Conservation (phyloP, 2,329 filamentous ascomycete species). For the Hypocrella siamensis region DNA sequence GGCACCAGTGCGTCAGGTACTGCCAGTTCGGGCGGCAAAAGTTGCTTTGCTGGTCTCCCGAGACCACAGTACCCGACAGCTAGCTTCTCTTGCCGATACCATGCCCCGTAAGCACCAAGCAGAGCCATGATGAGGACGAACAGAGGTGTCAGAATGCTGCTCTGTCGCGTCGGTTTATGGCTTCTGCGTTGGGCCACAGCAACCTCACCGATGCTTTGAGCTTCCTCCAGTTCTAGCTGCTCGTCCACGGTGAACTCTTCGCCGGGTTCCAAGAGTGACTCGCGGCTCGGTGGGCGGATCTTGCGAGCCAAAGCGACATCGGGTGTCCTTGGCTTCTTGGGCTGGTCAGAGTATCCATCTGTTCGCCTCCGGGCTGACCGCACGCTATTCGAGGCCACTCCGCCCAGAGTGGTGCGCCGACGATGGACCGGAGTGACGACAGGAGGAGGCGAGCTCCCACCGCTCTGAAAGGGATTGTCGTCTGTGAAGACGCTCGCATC, state of each 20-base stretch:
- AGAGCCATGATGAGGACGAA: constrained; percentile 57
- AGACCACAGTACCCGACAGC: constrained; percentile 89
- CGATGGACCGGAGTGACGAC: constrained; percentile 32
- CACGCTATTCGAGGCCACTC: constrained; percentile 24
- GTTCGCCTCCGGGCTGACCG: constrained; percentile 29
- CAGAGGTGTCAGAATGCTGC: constrained; percentile 46
- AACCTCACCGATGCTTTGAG: constrained; percentile 37
- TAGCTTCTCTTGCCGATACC: constrained; percentile 93
- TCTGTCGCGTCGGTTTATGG: constrained; percentile 19
- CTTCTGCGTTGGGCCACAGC: constrained; percentile 27
- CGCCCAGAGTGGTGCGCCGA: constrained; percentile 30
- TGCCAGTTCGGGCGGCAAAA: constrained; percentile 31
- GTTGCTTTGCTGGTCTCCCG: constrained; percentile 42
- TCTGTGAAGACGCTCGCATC: constrained; percentile 58
- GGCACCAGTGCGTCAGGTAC: constrained; percentile 59
- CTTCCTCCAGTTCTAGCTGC: constrained; percentile 63
- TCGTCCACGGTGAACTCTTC: constrained; percentile 94
- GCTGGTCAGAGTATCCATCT: constrained; percentile 14
- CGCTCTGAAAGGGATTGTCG: constrained; percentile 88
- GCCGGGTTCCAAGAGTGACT: constrained; percentile 42
- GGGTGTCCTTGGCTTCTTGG: constrained; percentile 35
- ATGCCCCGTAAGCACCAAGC: constrained; percentile 56
- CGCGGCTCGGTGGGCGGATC: constrained; percentile 16
- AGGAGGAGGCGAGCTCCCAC: constrained; percentile 46
- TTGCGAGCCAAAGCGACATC: constrained; percentile 35